phyloP scores from a whole-genome alignment of 2,329 filamentous ascomycete species.

The Fusarium virguliforme region DNA sequence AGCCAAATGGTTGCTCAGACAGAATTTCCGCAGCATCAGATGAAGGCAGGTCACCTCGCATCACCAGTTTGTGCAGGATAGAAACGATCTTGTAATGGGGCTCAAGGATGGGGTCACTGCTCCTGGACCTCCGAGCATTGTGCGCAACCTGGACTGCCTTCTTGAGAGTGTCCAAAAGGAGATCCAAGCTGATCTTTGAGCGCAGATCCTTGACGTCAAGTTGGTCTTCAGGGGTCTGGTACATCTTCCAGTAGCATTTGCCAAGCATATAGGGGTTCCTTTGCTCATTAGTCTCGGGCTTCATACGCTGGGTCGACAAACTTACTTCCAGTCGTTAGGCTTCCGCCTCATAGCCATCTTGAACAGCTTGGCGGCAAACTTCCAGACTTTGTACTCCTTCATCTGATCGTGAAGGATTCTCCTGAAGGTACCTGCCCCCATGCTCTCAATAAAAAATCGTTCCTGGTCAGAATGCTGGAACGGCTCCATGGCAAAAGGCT shows the following conservation, averaged over 20 bases:
- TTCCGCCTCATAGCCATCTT: constrained; percentile 69
- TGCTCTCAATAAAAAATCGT: constrained; percentile 69
- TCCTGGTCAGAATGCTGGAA: constrained; percentile 72
- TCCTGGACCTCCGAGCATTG: constrained; percentile 68
- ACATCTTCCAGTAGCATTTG: constrained; percentile 77
- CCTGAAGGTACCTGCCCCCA: constrained; percentile 67
- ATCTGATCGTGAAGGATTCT: constrained; percentile 70
- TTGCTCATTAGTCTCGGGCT: constrained; percentile 46
- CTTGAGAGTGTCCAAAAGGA: constrained; percentile 67
- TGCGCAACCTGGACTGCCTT: constrained; percentile 67
- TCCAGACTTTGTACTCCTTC: constrained; percentile 74
- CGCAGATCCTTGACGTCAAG: constrained; percentile 63
- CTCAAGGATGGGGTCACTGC: constrained; percentile 85
- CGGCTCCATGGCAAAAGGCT: constrained; percentile 75
- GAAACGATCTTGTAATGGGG: constrained; percentile 94
- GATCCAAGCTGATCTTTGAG: constrained; percentile 54
- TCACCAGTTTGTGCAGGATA: constrained; percentile 85
- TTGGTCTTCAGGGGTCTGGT: constrained; percentile 63
- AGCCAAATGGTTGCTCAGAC: constrained; percentile 70
- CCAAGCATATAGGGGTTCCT: constrained; percentile 73
- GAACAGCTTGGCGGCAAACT: constrained; percentile 71
- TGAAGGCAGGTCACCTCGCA: constrained; percentile 64
- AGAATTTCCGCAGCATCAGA: constrained; percentile 68
- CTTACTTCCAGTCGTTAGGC: constrained; percentile 72
- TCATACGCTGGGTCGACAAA: constrained; percentile 23